Percentiles rank a stretch among this genome's conserved stretches.
Evolutionary conservation across 768 basidiomycete species (phyloP).

Genomic region (Pleurotus platypus): DNA sequence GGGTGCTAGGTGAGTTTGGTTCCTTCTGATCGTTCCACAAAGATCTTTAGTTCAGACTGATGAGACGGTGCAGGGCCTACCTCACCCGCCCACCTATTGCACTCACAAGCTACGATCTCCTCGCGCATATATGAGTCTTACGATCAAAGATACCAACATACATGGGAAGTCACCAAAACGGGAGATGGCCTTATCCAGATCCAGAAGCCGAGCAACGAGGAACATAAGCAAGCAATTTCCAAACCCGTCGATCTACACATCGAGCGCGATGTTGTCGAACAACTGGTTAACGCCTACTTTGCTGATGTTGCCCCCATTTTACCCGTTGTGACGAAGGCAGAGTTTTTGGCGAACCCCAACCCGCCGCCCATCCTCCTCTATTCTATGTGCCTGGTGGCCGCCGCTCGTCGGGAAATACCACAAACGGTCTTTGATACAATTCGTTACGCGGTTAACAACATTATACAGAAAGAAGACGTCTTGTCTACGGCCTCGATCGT

Average conservation of each 20-base stretch:
- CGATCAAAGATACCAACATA: constrained; percentile 84
- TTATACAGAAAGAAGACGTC: constrained; percentile 89
- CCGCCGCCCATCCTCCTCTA: constrained; percentile 85
- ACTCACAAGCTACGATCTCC: constrained; percentile 85
- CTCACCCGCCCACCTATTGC: constrained; percentile 79
- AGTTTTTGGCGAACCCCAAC: constrained; percentile 75
- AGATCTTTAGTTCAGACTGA: constrained; percentile 28
- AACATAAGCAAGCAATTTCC: constrained; percentile 48
- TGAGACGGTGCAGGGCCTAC: constrained; percentile 73
- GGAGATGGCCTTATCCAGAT: constrained; percentile 90
- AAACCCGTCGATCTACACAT: constrained; percentile 71
- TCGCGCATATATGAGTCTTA: constrained; percentile 83
- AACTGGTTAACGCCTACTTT: constrained; percentile 90
- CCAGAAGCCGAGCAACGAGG: constrained; percentile 56
- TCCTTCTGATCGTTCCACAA: constrained; percentile 8
- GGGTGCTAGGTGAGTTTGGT: constrained; percentile 54
- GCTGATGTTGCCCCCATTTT: constrained; percentile 83
- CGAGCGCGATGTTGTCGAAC: constrained; percentile 74
- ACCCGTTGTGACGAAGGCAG: constrained; percentile 83
- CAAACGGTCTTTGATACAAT: constrained; percentile 88
- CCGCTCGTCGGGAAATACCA: constrained; percentile 79
- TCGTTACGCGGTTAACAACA: constrained; percentile 78
- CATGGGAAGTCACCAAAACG: constrained; percentile 77
- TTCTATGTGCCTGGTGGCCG: constrained; percentile 91
- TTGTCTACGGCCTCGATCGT: constrained; percentile 81